Base-by-base conservation (phyloP, 371 early-diverging fungal genomes). In the Massospora cicadina region DNA sequence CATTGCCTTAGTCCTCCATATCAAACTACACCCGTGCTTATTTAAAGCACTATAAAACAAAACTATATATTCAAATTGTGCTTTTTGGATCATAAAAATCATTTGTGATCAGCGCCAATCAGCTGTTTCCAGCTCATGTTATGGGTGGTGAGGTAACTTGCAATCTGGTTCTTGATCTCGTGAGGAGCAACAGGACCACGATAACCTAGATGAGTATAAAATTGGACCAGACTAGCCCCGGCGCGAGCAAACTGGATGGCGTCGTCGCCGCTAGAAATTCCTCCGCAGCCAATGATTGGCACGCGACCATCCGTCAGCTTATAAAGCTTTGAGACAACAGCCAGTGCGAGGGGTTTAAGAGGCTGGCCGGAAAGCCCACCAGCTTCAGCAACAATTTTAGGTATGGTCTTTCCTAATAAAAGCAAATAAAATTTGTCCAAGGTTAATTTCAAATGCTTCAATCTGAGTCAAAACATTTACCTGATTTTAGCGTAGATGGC, bases 291-390 rank as follows among this genome's bases (percentile, higher is more conserved):
- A 56, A 91, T 80, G 29, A 91, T 77, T 1, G 87, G 85, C 7
- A 90, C 74, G 55, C 68, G 67, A 27, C 88, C 89, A 26, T 76
- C 70, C 0, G 88, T 87, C 59, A 78, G 75, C 43, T 73, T 68
- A 70, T 89, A 88, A 65, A 91, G 79, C 55, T 75, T 67, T n/a
- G 77, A 74, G 26, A 89, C 75, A 29, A 79, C 76, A 3, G 65
- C 67, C 58, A 90, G 73, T 3, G 89, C 75, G 65, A 86, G 71
- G 1, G 80, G 79, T 63, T 76, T 74, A 54, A 90, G 71, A 7
- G 88, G 86, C 27, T 79, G 75, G 33, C 92, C 92, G 17, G 87
- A 87, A 30, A 91, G 77, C 0, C 92, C 92, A 55, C 92, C 92
- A 2, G 71, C 71, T 76, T 91, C 81, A 33, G 61, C 54, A 23